Conservation (phyloP, 2,329 filamentous ascomycete genomes). For the Triangularia setosa region DNA sequence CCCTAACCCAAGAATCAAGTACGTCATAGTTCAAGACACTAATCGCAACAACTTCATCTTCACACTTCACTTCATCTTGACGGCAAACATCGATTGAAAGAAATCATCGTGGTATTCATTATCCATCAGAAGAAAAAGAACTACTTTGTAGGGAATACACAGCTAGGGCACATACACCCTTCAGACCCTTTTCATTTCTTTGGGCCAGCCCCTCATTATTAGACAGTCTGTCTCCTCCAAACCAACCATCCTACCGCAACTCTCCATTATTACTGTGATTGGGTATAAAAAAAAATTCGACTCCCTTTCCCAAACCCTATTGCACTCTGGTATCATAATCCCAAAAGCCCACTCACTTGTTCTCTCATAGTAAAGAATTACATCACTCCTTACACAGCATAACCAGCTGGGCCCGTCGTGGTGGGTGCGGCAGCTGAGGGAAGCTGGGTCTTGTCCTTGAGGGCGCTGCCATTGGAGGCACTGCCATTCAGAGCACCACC, state of each 20-base stretch:
- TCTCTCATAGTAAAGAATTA: not conserved
- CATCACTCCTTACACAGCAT: conserved; percentile 7
- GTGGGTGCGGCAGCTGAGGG: not conserved
- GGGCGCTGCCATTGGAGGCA: not conserved
- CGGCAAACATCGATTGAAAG: not conserved
- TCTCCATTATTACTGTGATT: conserved; percentile 3
- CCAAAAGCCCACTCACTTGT: not conserved
- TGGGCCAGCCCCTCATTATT: not conserved
- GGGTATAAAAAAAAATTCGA: conserved; percentile 9
- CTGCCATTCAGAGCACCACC: not conserved
- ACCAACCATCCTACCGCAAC: not conserved
- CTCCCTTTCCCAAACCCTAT: conserved; percentile 1
- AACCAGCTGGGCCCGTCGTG: not conserved
- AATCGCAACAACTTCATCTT: not conserved
- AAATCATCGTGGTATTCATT: conserved; percentile 8
- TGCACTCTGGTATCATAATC: not conserved
- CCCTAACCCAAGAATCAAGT: conserved; percentile 13
- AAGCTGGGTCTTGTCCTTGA: not conserved
- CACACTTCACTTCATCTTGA: not conserved
- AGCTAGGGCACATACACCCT: not conserved
- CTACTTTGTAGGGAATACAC: conserved; percentile 5
- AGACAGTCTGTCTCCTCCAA: not conserved
- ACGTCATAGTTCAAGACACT: not conserved
- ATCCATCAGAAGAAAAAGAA: not conserved
- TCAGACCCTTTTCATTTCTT: not conserved